These are phyloP conservation scores for Vitis labrusca DNA, from an alignment of 164 flowering plant species.

Conservation along the genomic window DNA sequence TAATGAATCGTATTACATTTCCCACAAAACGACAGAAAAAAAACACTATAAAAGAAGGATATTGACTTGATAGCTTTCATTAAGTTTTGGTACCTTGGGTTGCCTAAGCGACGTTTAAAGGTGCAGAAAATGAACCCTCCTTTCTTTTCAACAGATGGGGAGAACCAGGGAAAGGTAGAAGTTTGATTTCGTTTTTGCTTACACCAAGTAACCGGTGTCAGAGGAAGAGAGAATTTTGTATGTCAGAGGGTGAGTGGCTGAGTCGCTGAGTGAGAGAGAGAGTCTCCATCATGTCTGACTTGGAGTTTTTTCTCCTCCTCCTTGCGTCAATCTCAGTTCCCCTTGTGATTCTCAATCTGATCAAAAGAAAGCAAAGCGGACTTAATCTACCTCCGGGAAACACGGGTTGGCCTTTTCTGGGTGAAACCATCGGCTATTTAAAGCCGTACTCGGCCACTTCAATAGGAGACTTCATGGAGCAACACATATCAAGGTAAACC, in stretches of 20 bases:
- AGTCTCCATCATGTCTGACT: conserved; percentile 44
- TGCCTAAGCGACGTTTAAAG: not conserved
- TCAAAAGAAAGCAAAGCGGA: conserved; percentile 33
- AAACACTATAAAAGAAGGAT: conserved; percentile 19
- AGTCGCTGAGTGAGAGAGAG: not conserved
- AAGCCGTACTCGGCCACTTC: conserved; percentile 79
- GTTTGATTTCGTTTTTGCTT: conserved; percentile 1
- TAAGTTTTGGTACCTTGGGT: not conserved
- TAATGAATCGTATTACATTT: too few relatives aligned
- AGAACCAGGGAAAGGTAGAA: conserved; percentile 1
- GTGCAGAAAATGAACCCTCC: conserved; percentile 5
- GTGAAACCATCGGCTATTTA: conserved; percentile 78
- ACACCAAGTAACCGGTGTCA: not conserved
- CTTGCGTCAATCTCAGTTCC: conserved; percentile 40
- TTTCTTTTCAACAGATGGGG: conserved; percentile 8
- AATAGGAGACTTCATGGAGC: conserved; percentile 77
- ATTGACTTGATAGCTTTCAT: conserved; percentile 12
- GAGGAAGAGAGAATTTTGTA: conserved; percentile 8
- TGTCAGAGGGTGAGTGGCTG: too few relatives aligned
- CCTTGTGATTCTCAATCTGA: conserved; percentile 32
- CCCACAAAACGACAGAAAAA: conserved; percentile 4
- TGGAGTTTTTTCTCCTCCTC: conserved; percentile 45
- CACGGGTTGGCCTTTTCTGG: conserved; percentile 87
- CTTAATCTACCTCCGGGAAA: conserved; percentile 80
- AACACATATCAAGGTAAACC: conserved; percentile 77